Evolutionary conservation across 768 basidiomycete genomes (phyloP).

Genomic region (Collybia mongolica): DNA sequence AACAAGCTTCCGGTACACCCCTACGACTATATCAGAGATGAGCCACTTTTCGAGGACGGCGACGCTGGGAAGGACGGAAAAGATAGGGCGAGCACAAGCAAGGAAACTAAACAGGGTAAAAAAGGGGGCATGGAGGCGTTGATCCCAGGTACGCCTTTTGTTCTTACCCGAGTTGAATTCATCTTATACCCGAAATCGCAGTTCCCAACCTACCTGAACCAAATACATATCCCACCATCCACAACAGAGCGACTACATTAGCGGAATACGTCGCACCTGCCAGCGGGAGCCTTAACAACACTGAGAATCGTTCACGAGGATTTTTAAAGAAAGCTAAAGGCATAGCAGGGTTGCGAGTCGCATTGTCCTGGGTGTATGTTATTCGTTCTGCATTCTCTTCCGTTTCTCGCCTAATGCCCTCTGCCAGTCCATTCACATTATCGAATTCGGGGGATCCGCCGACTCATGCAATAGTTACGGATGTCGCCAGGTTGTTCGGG

Average conservation of each 20-base stretch:
- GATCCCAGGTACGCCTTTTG: conserved; percentile 6
- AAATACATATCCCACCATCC: conserved; percentile 22
- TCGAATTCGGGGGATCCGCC: conserved; percentile 7
- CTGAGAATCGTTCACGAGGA: conserved; percentile 16
- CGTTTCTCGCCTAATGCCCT: background rate
- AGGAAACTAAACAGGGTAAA: conserved; percentile 1
- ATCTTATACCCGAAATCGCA: conserved; percentile 20
- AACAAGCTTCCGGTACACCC: conserved; percentile 17
- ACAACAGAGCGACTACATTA: background rate
- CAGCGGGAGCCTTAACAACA: conserved; percentile 21
- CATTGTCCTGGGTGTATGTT: conserved; percentile 68
- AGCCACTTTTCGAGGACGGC: conserved; percentile 52
- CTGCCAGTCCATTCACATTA: conserved; percentile 45
- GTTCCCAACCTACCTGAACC: conserved; percentile 60
- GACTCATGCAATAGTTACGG: conserved; percentile 11
- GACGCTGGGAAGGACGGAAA: conserved; percentile 3
- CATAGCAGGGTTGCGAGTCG: conserved; percentile 52
- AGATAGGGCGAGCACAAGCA: background rate
- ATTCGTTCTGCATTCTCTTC: background rate
- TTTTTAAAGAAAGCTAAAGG: conserved; percentile 60
- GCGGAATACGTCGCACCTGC: background rate
- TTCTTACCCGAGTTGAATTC: background rate
- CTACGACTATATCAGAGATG: conserved; percentile 47
- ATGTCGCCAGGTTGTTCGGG: conserved; percentile 17
- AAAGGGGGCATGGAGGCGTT: conserved; percentile 16